Base-by-base conservation (phyloP, 345 rosid genomes). In the Eucalyptus tenuipes region DNA sequence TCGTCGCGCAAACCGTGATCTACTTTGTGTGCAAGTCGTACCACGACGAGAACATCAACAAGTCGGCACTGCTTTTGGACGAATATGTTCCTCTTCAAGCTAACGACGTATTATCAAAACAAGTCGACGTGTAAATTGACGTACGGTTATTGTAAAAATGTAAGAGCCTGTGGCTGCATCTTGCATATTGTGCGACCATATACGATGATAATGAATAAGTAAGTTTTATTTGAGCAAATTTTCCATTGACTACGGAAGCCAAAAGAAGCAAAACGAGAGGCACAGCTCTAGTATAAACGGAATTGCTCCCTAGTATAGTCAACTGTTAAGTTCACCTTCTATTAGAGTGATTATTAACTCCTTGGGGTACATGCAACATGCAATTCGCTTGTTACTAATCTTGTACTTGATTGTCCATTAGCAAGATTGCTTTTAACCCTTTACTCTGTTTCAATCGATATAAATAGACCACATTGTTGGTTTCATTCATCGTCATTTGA, bases 21-120 rank as follows among this genome's bases (percentile, higher is more conserved):
- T 95, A 95, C 91, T 93, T 94, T 7, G 93, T 93, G 10, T 95
- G 97, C 92, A 95, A 93, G 89, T 94, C 96, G 2, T 92, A 92
- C 80, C 96, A 95, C 92, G 93, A 89, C 22, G 88, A 89, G 88
- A 75, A 89, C 88, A 89, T 89, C 27, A 94, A 93, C 85, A 93
- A 94, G 84, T 93, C 95, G 31, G 91, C 93, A 3, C 89, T 94
- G 15, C 50, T 93, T 31, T 57, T 25, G 64, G 94, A 91, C 44
- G 97, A 92, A n/a, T 93, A 94, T 81, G 91, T 92, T 88, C 94
- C 93, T 45, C 88, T 93, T 85, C 93, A 90, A 88, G 89, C 93
- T 79, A 91, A 91, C 89, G 95, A 94, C 88, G 91, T 93, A 53
- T 94, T 91, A 91, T 89, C 91, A 5, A 90, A 93, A 57, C 88